Base-by-base conservation (phyloP, 192 early-diverging fungal species). In the Cetraspora pellucida region DNA sequence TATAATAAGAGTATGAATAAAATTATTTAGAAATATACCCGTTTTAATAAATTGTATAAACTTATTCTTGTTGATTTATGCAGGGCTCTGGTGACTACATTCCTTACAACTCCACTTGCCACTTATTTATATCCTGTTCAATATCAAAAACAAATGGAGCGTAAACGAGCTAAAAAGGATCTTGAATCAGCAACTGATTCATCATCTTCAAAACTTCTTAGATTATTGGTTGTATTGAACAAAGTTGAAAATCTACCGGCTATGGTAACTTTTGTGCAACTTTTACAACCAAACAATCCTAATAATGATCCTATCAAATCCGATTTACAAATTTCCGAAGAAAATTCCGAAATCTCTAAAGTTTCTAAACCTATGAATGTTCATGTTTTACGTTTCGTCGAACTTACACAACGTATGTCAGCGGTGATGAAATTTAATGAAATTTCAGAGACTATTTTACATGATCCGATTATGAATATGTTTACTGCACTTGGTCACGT, bases 31-130 rank as follows among this genome's bases (percentile, higher is more conserved):
- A 37, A 37, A 37, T 37, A 37, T 37, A 37, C 1, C 3, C n/a
- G n/a, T n/a, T 14, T 46, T 45, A 45, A 27, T 19, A 16, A 27
- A 74, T 28, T 28, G 10, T 25, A 43, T 73, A 59, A 45, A 54
- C n/a, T 8, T 3, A 28, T 46, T 63, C 14, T 19, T 64, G 16
- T 28, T 63, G 44, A 4, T 85, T 87, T 91, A 43, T 77, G 92
- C 10, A 93, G 90, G 89, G 94, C 94, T 25, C 77, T 96, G 64
- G 83, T 93, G 2, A 98, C 96, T 0, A 99, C 96, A 8, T 90
- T 94, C 58, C 87, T 94, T 82, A 99, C 96, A 0, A 88, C 91
- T 2, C 97, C 97, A 11, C 68, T 91, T 9, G 89, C 95, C 19
- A 59, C 81, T 8, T 88, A 78, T 76, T 72, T 98, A 44, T 97